Evolutionary conservation across 2,329 filamentous ascomycete genomes (phyloP).

Genomic region (Beauveria pseudobassiana): DNA sequence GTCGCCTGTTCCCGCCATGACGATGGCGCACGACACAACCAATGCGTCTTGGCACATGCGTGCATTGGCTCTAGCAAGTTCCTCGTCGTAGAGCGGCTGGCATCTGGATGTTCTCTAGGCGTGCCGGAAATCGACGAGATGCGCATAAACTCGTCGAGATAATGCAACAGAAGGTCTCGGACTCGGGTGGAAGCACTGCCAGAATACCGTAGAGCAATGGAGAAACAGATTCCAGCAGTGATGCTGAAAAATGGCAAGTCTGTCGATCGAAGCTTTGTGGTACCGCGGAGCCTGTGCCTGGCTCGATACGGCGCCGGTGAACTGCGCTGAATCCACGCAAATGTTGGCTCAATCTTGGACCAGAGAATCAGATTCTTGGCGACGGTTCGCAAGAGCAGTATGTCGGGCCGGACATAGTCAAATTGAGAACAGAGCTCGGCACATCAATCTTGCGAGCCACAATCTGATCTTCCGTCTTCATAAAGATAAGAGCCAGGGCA

Average conservation of each 20-base stretch:
- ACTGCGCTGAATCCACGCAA: constrained; percentile 67
- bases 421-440: constrained; percentile 87
- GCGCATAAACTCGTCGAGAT: constrained; percentile 79
- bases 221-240: constrained; percentile 79
- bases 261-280: constrained; percentile 61
- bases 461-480: constrained; percentile 87
- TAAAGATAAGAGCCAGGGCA: constrained; percentile 84
- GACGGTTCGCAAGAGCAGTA: constrained; percentile 82
- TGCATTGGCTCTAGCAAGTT: constrained; percentile 72
- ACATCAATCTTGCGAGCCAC: constrained; percentile 90
- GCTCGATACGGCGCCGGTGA: constrained; percentile 63
- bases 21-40: constrained; percentile 71
- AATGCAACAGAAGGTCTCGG: constrained; percentile 73
- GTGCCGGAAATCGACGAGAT: constrained; percentile 53
- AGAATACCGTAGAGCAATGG: constrained; percentile 64
- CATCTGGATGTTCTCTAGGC: constrained; percentile 21
- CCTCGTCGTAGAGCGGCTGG: constrained; percentile 66
- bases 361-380: constrained; percentile 90
- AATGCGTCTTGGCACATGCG: constrained; percentile 87
- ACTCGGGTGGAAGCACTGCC: constrained; percentile 64
- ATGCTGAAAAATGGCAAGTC: constrained; percentile 94
- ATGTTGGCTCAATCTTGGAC: constrained; percentile 68
- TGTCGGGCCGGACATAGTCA: constrained; percentile 89
- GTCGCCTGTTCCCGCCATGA: constrained; percentile 96
- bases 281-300: constrained; percentile 51